Conservation (phyloP, 352 stramenopile species). For the Globisporangium solare region DNA sequence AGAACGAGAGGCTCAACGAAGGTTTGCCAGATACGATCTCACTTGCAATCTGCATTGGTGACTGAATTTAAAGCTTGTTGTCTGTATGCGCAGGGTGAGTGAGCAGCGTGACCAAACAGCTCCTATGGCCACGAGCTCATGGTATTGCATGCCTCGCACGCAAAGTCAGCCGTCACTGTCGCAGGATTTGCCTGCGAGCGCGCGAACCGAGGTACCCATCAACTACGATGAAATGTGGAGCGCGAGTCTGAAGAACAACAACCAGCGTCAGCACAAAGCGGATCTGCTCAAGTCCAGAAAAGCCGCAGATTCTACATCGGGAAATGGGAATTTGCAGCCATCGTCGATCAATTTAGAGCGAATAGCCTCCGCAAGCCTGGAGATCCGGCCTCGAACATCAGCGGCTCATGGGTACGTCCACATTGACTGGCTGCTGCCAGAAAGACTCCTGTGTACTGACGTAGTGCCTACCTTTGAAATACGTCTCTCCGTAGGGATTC, state of each 20-base stretch:
- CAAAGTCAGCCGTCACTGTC: constrained; percentile 31
- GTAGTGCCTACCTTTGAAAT: too few relatives aligned
- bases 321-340: background rate
- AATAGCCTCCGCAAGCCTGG: constrained; percentile 24
- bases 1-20: constrained; percentile 32
- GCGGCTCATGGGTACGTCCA: constrained; percentile 6
- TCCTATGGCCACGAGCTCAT: constrained; percentile 14
- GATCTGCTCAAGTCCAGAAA: constrained; percentile 10
- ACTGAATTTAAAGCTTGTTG: too few relatives aligned
- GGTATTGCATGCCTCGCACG: constrained; percentile 25
- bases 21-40: constrained; percentile 5
- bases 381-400: constrained; percentile 19
- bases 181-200: background rate
- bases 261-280: constrained; percentile 9
- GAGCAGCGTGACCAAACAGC: constrained; percentile 38
- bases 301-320: background rate
- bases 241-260: constrained; percentile 33
- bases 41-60: too few relatives aligned
- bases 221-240: constrained; percentile 74
- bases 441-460: background rate
- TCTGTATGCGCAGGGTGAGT: constrained; percentile 15
- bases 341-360: constrained; percentile 17
- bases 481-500: too few relatives aligned
- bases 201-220: constrained; percentile 5
- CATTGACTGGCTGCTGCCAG: background rate